Conservation (phyloP, 352 stramenopile species). For the Sclerospora graminicola region DNA sequence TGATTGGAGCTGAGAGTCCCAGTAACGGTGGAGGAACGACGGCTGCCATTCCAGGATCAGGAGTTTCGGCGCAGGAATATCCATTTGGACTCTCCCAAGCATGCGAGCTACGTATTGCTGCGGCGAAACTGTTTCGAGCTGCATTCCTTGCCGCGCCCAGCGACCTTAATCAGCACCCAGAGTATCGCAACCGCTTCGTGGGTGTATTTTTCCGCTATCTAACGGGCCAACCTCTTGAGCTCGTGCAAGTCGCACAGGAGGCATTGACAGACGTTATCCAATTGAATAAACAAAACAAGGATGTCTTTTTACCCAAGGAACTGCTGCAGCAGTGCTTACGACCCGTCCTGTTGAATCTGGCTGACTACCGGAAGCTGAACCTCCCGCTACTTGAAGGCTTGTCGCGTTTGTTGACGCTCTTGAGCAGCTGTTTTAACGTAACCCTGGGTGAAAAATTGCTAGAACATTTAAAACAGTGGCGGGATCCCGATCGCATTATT, state of each 20-base stretch:
- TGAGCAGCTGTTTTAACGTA: conserved; percentile 97
- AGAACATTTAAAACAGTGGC: conserved; percentile 93
- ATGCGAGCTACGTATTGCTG: conserved; percentile 77
- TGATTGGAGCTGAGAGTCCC: conserved; percentile 18
- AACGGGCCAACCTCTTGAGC: conserved; percentile 72
- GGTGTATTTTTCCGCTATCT: conserved; percentile 88
- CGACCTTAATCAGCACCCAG: conserved; percentile 79
- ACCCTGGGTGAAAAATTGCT: conserved; percentile 96
- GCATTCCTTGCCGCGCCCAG: conserved; percentile 75
- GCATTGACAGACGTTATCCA: conserved; percentile 75
- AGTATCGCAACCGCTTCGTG: conserved; percentile 79
- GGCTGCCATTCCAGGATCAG: conserved; percentile 20
- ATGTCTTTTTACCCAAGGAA: conserved; percentile 89
- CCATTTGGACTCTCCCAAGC: conserved; percentile 76
- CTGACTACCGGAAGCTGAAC: conserved; percentile 95
- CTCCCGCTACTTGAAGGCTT: conserved; percentile 91
- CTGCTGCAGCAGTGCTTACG: conserved; percentile 93
- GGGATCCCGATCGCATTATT: conserved; percentile 83
- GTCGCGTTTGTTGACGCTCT: conserved; percentile 85
- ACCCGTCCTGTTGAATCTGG: conserved; percentile 93
- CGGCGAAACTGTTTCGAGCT: conserved; percentile 80
- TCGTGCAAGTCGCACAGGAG: conserved; percentile 74
- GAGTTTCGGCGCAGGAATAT: conserved; percentile 72
- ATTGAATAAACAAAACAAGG: conserved; percentile 81
- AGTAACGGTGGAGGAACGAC: conserved; percentile 14